Evolutionary conservation across 2,329 filamentous ascomycete species (phyloP), one percentile per base, ranked within the genome.

Genomic region (Elsinoe ampelina): DNA sequence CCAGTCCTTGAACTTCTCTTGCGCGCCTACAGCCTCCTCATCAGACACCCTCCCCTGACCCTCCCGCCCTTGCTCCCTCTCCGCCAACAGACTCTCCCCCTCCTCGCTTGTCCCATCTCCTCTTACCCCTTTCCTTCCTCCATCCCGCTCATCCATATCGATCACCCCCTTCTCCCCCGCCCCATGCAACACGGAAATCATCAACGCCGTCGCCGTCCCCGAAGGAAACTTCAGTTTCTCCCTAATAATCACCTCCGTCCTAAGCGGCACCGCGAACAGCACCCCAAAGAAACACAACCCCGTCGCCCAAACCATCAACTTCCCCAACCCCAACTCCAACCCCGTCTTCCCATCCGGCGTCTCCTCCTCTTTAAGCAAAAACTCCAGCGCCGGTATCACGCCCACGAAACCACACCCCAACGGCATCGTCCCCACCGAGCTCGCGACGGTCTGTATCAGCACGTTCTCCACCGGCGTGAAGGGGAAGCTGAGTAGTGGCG

Each of bases 401-500:
- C 92, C 92, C 15, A 97, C 92, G 67, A 97, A 95, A 1, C 93
- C 93, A 64, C 92, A 95, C 1, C 92, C 92, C 10, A 98, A 75
- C 0, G 93, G 93, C 89, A 97, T 97, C 4, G 95, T 95, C 0
- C 92, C 93, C 71, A 97, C 95, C 13, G 88, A 88, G 10, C 93
- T 92, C 1, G 93, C 92, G 3, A 98, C 93, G 0, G 89, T 95
- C 73, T 98, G 93, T 10, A 98, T 87, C 19, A 98, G 78, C 3
- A 98, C 93, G 69, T 98, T 98, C 72, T 98, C 92, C 10, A 97
- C 87, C 0, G 93, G 91, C 3, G 87, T 89, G 66, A 98, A 98
- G 0, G 91, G 91, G 56, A 87, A 82, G 26, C 80, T 78, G 30
- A 96, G 76, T 61, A 87, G 82, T 43, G 80, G 82, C 0, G 86